A percentile compares a stretch with the other conserved stretches of the same genome.
Conservation (phyloP, 768 basidiomycete species). For the Leccinum uliginosum region DNA sequence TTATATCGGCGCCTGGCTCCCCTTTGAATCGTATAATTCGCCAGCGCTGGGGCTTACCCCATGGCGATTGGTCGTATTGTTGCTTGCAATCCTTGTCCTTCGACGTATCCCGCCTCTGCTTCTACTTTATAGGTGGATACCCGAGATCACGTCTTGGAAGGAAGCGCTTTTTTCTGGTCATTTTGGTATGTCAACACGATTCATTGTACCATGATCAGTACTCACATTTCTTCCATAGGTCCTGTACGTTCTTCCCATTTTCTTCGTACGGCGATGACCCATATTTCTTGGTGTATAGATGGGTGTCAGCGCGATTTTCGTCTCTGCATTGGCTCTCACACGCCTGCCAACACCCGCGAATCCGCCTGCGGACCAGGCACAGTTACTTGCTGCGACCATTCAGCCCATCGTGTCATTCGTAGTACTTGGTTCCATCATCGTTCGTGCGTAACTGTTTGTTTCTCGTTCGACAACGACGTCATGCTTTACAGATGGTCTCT, state of each 20-base stretch:
- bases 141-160: constrained; percentile 78
- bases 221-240: constrained; percentile 32
- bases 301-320: constrained; percentile 91
- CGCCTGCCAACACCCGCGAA: constrained; percentile 52
- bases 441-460: constrained; percentile 48
- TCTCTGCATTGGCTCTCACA: constrained; percentile 67
- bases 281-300: constrained; percentile 43
- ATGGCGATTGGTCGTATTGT: constrained; percentile 67
- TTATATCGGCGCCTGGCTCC: constrained; percentile 86
- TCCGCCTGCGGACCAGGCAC: constrained; percentile 65
- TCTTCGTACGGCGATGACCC: background rate
- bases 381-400: constrained; percentile 66
- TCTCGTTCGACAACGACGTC: background rate
- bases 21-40: constrained; percentile 54
- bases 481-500: constrained; percentile 50
- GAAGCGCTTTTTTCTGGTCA: constrained; percentile 92
- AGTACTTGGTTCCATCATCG: constrained; percentile 81
- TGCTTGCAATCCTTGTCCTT: constrained; percentile 63
- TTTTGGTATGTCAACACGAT: constrained; percentile 53
- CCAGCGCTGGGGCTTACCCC: constrained; percentile 58
- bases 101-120: constrained; percentile 81
- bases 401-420: constrained; percentile 86
- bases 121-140: constrained; percentile 75
- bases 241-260: constrained; percentile 39
- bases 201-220: background rate